phyloP scores from a whole-genome alignment of 176 grass and related monocot genomes.

The Phoenix roebelenii region DNA sequence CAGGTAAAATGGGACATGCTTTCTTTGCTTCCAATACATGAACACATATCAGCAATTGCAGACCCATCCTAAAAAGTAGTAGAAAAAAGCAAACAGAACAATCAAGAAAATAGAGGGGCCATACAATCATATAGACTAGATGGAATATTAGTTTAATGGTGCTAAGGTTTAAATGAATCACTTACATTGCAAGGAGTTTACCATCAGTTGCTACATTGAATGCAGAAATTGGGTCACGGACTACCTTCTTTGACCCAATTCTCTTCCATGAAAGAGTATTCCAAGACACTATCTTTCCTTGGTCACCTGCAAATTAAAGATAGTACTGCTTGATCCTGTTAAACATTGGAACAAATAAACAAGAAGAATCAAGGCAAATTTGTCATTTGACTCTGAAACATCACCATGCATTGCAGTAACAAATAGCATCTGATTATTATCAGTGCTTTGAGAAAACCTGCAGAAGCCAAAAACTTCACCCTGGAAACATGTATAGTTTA shows the following conservation, averaged over 20 bases:
- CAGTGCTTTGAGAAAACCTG: conserved; percentile 46
- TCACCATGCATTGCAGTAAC: conserved; percentile 74
- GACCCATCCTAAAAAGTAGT: no score
- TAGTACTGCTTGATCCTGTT: neutral
- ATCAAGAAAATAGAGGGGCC: no score
- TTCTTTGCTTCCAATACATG: no score
- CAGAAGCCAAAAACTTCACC: conserved; percentile 93
- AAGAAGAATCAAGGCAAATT: neutral
- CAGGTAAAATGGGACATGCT: no score
- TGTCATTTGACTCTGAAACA: conserved; percentile 18
- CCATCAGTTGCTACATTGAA: conserved; percentile 65
- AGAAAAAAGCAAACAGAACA: no score
- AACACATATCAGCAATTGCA: no score
- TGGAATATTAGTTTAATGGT: no score
- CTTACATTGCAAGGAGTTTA: conserved; percentile 74
- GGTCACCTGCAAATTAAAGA: conserved; percentile 45
- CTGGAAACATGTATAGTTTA: conserved; percentile 38
- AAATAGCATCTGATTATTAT: conserved; percentile 45
- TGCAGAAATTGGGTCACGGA: conserved; percentile 72
- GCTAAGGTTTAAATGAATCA: neutral
- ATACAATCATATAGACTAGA: no score
- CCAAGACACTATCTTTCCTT: conserved; percentile 89
- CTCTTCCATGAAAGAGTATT: conserved; percentile 68
- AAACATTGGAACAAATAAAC: neutral
- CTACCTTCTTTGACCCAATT: conserved; percentile 62